Conservation (phyloP, 208 protist species). For the Cochliopodium minus region DNA sequence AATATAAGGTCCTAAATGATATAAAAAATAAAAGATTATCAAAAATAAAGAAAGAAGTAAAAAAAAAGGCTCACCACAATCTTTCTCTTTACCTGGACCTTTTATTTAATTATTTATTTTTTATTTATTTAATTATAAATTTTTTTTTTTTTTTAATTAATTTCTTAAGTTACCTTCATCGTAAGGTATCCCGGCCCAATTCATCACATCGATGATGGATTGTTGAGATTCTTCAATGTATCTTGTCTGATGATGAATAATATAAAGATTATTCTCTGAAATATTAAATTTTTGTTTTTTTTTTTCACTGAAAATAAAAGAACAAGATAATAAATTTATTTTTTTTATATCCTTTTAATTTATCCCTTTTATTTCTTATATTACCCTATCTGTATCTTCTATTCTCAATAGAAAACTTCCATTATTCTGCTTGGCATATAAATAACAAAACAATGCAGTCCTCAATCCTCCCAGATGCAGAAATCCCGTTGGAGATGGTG, state of each 20-base stretch:
- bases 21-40: background rate
- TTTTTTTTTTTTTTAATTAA: background rate
- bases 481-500: slow-evolving; percentile 23
- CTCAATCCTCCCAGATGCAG: slow-evolving; percentile 52
- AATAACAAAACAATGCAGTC: slow-evolving; percentile 52
- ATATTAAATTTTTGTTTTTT: too few relatives aligned
- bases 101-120: background rate
- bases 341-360: too few relatives aligned
- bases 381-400: slow-evolving; percentile 49
- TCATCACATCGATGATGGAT: slow-evolving; percentile 21
- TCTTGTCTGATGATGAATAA: slow-evolving; percentile 11
- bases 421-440: slow-evolving; percentile 36
- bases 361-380: too few relatives aligned
- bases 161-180: slow-evolving; percentile 22
- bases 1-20: slow-evolving; percentile 15
- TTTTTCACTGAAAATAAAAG: too few relatives aligned
- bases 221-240: slow-evolving; percentile 21
- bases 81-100: background rate
- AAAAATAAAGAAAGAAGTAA: too few relatives aligned
- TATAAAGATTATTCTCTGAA: too few relatives aligned
- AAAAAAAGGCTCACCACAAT: too few relatives aligned
- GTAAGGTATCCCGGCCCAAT: slow-evolving; percentile 27
- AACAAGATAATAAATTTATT: too few relatives aligned
- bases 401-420: slow-evolving; percentile 47
- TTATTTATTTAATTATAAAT: background rate